These are phyloP conservation scores for Pistacia integerrima DNA, from an alignment of 345 rosid genomes.

Conservation along the genomic window DNA sequence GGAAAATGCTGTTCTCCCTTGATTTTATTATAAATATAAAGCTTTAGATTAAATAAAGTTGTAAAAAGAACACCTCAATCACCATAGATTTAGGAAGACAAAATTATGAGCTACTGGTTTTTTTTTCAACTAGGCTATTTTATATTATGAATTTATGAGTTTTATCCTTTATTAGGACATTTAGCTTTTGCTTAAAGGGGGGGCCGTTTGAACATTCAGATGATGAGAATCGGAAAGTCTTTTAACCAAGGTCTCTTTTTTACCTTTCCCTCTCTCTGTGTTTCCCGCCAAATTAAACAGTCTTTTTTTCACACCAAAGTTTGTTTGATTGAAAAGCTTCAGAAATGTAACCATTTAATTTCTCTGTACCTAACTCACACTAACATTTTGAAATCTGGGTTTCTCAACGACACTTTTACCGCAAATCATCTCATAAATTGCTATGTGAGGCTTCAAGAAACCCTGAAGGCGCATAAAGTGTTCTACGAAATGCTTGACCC, in stretches of 20 bases:
- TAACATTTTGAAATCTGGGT: conserved; percentile 46
- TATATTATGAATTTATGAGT: background rate
- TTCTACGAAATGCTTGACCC: conserved; percentile 75
- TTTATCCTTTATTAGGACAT: background rate
- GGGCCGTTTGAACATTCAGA: background rate
- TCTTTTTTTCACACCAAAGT: conserved; percentile 23
- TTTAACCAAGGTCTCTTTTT: conserved; percentile 14
- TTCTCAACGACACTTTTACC: conserved; percentile 31
- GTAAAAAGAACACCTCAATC: background rate
- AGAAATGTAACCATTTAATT: conserved; percentile 30
- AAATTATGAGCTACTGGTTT: background rate
- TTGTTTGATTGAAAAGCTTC: conserved; percentile 35
- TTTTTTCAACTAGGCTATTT: no score
- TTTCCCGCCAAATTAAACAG: conserved; percentile 38
- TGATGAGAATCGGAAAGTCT: conserved; percentile 23
- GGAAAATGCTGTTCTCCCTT: no score
- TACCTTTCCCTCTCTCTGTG: conserved; percentile 4
- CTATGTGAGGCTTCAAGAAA: conserved; percentile 34
- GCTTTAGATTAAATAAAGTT: background rate
- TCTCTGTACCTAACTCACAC: conserved; percentile 34
- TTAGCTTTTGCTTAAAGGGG: background rate
- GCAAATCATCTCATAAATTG: conserved; percentile 53
- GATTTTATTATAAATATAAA: no score
- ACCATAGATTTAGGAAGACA: background rate
- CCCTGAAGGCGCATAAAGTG: conserved; percentile 39